Conservation (phyloP, 257 asterid genomes). For the Solanum bulbocastanum region DNA sequence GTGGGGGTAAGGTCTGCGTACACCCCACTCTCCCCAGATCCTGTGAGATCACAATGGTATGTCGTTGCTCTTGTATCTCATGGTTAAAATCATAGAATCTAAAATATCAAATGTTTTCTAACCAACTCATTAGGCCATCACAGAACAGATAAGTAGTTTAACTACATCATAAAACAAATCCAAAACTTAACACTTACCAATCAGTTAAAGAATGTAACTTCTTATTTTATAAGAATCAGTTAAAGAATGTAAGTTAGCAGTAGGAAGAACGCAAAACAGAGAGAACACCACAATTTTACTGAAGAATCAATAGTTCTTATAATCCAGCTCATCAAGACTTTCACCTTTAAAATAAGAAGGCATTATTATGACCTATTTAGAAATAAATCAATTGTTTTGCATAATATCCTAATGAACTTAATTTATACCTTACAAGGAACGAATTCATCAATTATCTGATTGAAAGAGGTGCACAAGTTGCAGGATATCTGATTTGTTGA, state of each 20-base stretch:
- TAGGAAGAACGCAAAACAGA: not conserved
- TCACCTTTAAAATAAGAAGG: not conserved
- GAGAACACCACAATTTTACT: not conserved
- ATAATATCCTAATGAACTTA: not conserved
- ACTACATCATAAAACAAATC: not conserved
- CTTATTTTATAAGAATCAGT: not conserved
- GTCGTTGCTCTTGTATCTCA: not conserved
- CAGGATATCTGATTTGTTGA: constrained; percentile 59
- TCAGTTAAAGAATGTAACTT: not conserved
- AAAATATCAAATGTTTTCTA: not conserved
- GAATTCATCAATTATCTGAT: constrained; percentile 53
- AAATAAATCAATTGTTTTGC: not conserved
- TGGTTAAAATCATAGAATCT: not conserved
- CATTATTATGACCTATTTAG: not conserved
- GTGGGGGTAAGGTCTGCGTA: not conserved
- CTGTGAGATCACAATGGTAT: not conserved
- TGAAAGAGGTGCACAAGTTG: constrained; percentile 47
- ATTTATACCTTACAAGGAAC: constrained; percentile 54
- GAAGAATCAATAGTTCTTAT: not conserved
- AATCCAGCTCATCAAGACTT: not conserved
- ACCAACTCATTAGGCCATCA: not conserved
- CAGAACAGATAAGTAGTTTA: not conserved
- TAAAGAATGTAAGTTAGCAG: not conserved
- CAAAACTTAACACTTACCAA: not conserved
- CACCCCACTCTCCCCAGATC: not conserved